phyloP scores from a whole-genome alignment of 331 rosid species.

The Acacia pycnantha region DNA sequence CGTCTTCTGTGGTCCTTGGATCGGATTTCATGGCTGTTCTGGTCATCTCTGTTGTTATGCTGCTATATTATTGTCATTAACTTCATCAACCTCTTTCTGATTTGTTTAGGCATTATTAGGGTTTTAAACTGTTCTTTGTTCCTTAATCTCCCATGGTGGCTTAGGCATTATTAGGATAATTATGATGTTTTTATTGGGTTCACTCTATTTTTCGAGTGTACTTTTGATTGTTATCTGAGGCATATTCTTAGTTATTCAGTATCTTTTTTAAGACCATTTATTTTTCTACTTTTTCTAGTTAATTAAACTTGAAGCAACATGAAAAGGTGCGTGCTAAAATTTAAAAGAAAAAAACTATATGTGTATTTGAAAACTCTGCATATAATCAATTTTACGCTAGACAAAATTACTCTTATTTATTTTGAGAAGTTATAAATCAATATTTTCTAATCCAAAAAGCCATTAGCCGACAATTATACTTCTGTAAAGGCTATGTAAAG shows the following conservation, averaged over 20 bases:
- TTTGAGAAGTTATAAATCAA: too few relatives aligned
- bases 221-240: background rate
- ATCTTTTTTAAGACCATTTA: background rate
- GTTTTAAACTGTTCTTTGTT: background rate
- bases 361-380: too few relatives aligned
- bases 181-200: conserved; percentile 6
- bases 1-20: background rate
- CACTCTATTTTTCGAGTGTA: background rate
- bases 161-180: background rate
- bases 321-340: background rate
- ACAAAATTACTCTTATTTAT: too few relatives aligned
- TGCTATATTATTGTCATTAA: conserved; percentile 2
- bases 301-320: background rate
- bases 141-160: background rate
- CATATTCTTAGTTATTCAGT: background rate
- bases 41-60: background rate
- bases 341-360: too few relatives aligned
- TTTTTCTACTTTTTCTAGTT: background rate
- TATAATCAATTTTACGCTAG: too few relatives aligned
- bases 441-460: too few relatives aligned
- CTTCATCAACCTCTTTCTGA: background rate
- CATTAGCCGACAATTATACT: too few relatives aligned
- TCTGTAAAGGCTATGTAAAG: too few relatives aligned
- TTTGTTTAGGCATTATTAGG: conserved; percentile 6
- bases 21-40: conserved; percentile 15